Conservation (phyloP, 768 basidiomycete species). For the Heimioporus sp. region DNA sequence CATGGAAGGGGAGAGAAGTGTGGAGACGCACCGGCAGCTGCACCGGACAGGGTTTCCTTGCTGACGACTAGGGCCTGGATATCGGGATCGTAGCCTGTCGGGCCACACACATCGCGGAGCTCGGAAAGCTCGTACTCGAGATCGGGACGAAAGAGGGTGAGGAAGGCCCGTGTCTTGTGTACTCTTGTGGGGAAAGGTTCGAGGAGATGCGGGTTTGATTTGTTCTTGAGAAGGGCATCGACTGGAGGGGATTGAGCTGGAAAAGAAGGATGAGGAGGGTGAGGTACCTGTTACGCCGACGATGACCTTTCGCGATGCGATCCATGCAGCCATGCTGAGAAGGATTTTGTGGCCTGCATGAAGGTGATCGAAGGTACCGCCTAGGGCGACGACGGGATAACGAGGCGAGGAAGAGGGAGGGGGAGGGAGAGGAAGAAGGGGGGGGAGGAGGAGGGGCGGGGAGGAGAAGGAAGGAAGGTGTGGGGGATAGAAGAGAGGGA, state of each 20-base stretch:
- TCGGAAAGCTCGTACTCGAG: conserved; percentile 68
- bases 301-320: conserved; percentile 76
- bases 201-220: conserved; percentile 65
- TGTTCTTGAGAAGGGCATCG: conserved; percentile 67
- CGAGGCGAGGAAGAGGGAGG: conserved; percentile 10
- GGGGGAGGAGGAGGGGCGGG: conserved; percentile 3
- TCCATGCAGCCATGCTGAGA: conserved; percentile 87
- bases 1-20: conserved; percentile 5
- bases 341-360: conserved; percentile 98
- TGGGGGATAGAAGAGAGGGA: conserved; percentile 38
- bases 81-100: conserved; percentile 82
- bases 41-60: conserved; percentile 81
- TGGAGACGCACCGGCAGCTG: conserved; percentile 52
- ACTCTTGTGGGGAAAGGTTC: conserved; percentile 60
- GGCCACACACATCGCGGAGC: conserved; percentile 86
- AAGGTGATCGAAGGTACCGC: conserved; percentile 97
- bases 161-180: conserved; percentile 60
- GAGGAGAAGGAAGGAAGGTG: conserved; percentile 13
- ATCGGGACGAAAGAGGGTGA: conserved; percentile 65
- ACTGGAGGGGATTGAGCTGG: conserved; percentile 40
- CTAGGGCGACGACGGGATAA: conserved; percentile 77
- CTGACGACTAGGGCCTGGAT: conserved; percentile 93
- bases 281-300: conserved; percentile 81
- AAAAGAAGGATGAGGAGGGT: conserved; percentile 3
- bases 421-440: too few relatives aligned